Conservation (phyloP, 1,284 basidiomycete genomes). For the Tilletia setariae region DNA sequence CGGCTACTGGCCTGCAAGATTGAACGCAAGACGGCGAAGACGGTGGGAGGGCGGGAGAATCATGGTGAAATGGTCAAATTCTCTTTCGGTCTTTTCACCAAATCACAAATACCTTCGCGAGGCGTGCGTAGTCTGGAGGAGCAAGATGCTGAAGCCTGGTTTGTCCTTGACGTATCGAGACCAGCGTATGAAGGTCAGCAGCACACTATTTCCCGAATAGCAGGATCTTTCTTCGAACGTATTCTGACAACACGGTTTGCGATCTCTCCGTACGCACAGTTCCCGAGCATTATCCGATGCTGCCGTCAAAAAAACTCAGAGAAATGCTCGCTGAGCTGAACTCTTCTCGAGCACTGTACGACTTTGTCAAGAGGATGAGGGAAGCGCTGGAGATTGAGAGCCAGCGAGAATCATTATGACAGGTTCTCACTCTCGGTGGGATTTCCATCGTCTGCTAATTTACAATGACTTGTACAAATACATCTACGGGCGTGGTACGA, state of each 20-base stretch:
- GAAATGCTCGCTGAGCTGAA: slow-evolving; percentile 36
- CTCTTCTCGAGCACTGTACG: slow-evolving; percentile 31
- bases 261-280: too few species aligned
- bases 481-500: slow-evolving; percentile 22
- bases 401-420: not conserved
- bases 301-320: slow-evolving; percentile 12
- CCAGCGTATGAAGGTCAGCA: slow-evolving; percentile 22
- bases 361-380: slow-evolving; percentile 40
- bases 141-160: slow-evolving; percentile 35
- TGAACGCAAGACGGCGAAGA: slow-evolving; percentile 11
- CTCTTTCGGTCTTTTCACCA: slow-evolving; percentile 38
- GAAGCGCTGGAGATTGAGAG: slow-evolving; percentile 32
- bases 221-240: too few species aligned
- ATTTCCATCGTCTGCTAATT: slow-evolving; percentile 13
- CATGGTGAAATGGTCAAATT: slow-evolving; percentile 41
- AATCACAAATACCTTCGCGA: not conserved
- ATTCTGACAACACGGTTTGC: too few species aligned
- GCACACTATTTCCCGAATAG: too few species aligned
- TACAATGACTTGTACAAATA: slow-evolving; percentile 33
- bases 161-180: slow-evolving; percentile 40
- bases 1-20: slow-evolving; percentile 9
- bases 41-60: slow-evolving; percentile 5
- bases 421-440: not conserved
- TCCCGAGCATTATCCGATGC: slow-evolving; percentile 16
- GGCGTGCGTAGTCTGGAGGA: slow-evolving; percentile 17